A percentile compares a stretch with the other conserved stretches of the same genome.
These are phyloP conservation scores for Simplicillium aogashimaense DNA, from an alignment of 2,329 filamentous ascomycete genomes.

Conservation along the genomic window DNA sequence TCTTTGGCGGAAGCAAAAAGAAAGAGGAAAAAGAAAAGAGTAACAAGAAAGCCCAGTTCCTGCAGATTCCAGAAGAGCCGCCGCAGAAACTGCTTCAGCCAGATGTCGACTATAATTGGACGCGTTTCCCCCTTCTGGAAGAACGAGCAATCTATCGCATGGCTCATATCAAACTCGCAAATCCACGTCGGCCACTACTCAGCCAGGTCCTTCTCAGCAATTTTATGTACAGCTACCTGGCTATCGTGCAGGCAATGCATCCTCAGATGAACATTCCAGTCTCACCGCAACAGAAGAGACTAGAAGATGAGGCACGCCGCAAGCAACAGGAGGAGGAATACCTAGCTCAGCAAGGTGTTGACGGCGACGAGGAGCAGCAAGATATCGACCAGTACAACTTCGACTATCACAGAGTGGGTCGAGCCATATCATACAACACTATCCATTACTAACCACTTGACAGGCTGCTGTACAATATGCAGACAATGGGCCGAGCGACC, in stretches of 20 bases:
- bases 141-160: constrained; percentile 97
- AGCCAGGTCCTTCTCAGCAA: constrained; percentile 96
- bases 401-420: constrained; percentile 41
- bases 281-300: constrained; percentile 61
- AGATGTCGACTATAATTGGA: constrained; percentile 94
- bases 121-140: constrained; percentile 86
- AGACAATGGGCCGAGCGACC: constrained; percentile 29
- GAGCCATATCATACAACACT: not conserved
- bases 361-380: constrained; percentile 35
- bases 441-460: not conserved
- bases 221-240: constrained; percentile 99
- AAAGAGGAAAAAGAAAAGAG: constrained; percentile 67
- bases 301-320: constrained; percentile 44
- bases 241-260: constrained; percentile 98
- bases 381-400: constrained; percentile 41
- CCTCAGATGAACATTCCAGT: constrained; percentile 88
- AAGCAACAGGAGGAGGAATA: constrained; percentile 41
- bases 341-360: constrained; percentile 33
- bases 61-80: constrained; percentile 72
- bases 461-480: constrained; percentile 36
- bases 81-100: constrained; percentile 62
- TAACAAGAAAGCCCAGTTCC: constrained; percentile 64
- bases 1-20: constrained; percentile 87
- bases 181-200: constrained; percentile 80
- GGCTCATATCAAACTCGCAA: constrained; percentile 98